Evolutionary conservation across 139 green algal species (phyloP).

Genomic region (Edaphochlamys debaryana): DNA sequence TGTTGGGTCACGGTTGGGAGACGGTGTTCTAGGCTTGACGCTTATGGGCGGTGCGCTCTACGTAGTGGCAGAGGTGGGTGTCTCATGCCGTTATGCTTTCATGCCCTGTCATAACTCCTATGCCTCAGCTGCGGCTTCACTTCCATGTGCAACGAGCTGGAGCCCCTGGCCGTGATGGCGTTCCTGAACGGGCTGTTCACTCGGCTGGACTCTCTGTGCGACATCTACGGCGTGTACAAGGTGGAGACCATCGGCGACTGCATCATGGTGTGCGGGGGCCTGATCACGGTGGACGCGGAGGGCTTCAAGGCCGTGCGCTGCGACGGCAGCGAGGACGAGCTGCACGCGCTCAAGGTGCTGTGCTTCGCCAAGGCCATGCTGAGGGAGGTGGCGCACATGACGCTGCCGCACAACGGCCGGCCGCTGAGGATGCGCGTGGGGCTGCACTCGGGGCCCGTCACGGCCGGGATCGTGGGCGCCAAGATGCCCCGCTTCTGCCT

Average conservation of each 20-base stretch:
- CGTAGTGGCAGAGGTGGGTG: no score
- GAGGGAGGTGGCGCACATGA: not conserved
- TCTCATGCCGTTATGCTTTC: no score
- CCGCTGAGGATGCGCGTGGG: conserved; percentile 21
- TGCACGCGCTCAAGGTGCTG: conserved; percentile 8
- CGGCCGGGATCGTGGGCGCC: conserved; percentile 47
- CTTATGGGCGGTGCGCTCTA: no score
- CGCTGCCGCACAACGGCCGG: not conserved
- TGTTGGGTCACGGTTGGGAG: no score
- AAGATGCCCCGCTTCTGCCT: conserved; percentile 51
- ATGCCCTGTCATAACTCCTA: no score
- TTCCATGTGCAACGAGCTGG: conserved; percentile 7
- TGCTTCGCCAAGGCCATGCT: conserved; percentile 13
- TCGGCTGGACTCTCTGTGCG: not conserved
- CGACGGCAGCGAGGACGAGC: not conserved
- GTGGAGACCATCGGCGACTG: conserved; percentile 7
- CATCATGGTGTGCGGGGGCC: not conserved
- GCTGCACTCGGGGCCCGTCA: conserved; percentile 24
- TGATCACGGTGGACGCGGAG: not conserved
- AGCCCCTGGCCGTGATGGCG: conserved; percentile 1
- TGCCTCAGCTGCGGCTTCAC: not conserved
- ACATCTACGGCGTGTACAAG: conserved; percentile 17
- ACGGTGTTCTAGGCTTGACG: no score
- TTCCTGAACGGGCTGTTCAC: conserved; percentile 27
- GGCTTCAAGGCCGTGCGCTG: not conserved